These are phyloP conservation scores for Carpinus fangiana DNA, from an alignment of 306 rosid genomes.

Conservation along the genomic window DNA sequence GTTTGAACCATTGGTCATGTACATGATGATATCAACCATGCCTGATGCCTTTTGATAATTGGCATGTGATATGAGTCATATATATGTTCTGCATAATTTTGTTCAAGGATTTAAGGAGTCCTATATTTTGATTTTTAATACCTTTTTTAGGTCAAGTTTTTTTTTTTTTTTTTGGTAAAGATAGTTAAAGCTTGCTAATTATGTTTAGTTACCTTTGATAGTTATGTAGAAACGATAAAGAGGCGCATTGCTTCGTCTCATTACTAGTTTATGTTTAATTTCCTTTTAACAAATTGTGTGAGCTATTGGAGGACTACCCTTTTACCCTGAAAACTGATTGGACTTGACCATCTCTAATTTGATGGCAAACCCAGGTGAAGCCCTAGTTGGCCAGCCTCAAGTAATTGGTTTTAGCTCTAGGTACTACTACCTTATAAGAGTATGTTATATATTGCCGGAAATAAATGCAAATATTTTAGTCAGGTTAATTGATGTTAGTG, in stretches of 20 bases:
- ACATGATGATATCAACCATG: neutral
- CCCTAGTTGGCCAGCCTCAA: neutral
- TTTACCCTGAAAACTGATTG: neutral
- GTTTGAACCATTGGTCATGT: neutral
- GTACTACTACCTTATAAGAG: neutral
- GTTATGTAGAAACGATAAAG: too few relatives aligned
- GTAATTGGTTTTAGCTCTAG: neutral
- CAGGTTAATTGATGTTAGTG: neutral
- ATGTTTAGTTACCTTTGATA: too few relatives aligned
- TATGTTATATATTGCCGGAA: neutral
- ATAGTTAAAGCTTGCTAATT: neutral
- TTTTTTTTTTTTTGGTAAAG: too few relatives aligned
- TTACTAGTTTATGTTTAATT: neutral
- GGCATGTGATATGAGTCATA: neutral
- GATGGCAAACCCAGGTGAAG: slow-evolving; percentile 9
- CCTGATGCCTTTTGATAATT: neutral
- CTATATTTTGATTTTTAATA: neutral
- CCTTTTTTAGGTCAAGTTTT: neutral
- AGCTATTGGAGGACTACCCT: neutral
- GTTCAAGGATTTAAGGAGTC: neutral
- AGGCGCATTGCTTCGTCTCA: neutral
- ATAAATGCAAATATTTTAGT: neutral
- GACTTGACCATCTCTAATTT: neutral
- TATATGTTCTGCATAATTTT: neutral
- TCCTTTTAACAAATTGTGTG: neutral